phyloP scores from a whole-genome alignment of 805 yeast genomes.

The Monosporozyma aerobia region DNA sequence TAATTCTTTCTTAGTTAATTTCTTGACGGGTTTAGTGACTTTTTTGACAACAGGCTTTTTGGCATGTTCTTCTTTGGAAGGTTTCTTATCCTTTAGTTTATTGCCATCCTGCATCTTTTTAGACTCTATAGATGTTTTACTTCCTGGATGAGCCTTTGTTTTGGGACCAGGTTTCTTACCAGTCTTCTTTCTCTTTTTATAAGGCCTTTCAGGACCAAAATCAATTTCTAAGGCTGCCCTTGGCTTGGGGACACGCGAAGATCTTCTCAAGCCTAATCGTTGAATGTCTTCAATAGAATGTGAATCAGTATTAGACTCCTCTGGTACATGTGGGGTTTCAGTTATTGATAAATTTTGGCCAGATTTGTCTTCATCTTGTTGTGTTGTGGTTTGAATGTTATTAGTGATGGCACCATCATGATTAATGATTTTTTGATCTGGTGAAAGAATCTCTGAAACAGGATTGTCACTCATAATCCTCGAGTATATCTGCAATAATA shows the following conservation, averaged over 20 bases:
- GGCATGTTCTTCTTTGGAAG: background rate
- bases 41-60: constrained; percentile 2
- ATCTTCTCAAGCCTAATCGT: constrained; percentile 15
- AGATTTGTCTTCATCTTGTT: background rate
- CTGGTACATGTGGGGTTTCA: background rate
- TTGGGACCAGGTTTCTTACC: constrained; percentile 1
- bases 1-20: background rate
- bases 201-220: constrained; percentile 11
- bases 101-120: constrained; percentile 3
- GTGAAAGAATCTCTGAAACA: background rate
- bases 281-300: constrained; percentile 5
- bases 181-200: constrained; percentile 6
- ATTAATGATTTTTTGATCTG: background rate
- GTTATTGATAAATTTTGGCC: background rate
- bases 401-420: background rate
- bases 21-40: background rate
- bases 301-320: background rate
- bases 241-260: constrained; percentile 18
- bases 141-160: constrained; percentile 6
- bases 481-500: background rate
- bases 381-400: background rate
- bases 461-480: background rate
- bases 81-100: background rate
- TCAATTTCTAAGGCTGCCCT: constrained; percentile 13
- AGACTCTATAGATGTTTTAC: constrained; percentile 7